These are phyloP conservation scores for Mollisia scopiformis DNA, from an alignment of 2,329 filamentous ascomycete genomes.

Conservation along the genomic window DNA sequence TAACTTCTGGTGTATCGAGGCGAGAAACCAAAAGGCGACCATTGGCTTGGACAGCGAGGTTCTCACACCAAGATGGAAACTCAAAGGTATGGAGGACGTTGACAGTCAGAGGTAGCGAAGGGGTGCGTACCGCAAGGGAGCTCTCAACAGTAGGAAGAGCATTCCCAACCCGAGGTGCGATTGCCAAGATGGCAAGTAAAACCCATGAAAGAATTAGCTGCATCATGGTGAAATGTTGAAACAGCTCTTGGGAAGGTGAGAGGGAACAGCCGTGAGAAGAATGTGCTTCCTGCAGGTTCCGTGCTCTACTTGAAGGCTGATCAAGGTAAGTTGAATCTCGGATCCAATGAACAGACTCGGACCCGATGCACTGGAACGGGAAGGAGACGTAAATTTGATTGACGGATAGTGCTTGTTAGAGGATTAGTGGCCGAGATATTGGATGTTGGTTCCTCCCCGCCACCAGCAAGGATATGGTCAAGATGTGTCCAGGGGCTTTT, in stretches of 20 bases:
- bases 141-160: background rate
- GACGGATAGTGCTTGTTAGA: background rate
- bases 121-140: background rate
- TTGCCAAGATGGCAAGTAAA: background rate
- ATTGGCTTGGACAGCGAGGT: conserved; percentile 41
- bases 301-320: background rate
- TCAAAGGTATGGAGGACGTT: conserved; percentile 10
- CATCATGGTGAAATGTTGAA: background rate
- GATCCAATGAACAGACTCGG: background rate
- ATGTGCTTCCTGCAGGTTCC: too few species aligned
- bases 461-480: too few species aligned
- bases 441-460: too few species aligned
- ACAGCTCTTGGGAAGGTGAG: background rate
- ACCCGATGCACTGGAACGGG: background rate
- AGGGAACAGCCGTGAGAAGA: too few species aligned
- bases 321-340: background rate
- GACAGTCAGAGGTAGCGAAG: conserved; percentile 14
- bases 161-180: background rate
- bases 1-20: conserved; percentile 37
- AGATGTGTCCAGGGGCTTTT: too few species aligned
- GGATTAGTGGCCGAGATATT: background rate
- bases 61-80: conserved; percentile 35
- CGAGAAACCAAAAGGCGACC: conserved; percentile 40
- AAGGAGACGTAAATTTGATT: background rate
- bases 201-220: background rate